A percentile compares a stretch with the other conserved stretches of the same genome.
Conservation (phyloP, 2,329 filamentous ascomycete species). For the Raffaelea albimanens region DNA sequence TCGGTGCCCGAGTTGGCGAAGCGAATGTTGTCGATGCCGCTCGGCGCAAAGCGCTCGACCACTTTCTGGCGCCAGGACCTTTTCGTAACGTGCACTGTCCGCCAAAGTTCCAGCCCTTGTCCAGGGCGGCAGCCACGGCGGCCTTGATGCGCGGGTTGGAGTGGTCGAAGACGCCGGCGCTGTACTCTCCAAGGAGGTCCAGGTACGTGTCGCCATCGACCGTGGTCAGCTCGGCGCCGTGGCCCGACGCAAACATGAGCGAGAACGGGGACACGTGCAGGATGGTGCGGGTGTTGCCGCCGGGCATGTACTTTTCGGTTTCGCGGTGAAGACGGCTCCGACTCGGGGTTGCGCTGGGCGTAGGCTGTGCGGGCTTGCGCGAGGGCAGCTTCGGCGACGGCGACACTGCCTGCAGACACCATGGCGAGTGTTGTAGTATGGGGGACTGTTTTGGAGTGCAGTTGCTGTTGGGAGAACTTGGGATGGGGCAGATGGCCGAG, state of each 20-base stretch:
- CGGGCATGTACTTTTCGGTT: too few relatives aligned
- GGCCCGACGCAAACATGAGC: constrained; percentile 19
- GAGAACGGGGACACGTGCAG: constrained; percentile 27
- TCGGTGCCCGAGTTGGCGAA: constrained; percentile 60
- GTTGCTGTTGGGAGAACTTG: too few relatives aligned
- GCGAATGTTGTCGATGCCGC: constrained; percentile 43
- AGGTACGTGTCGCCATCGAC: constrained; percentile 21
- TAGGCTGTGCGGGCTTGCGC: too few relatives aligned
- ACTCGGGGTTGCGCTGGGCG: too few relatives aligned
- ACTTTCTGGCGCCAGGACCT: too few relatives aligned
- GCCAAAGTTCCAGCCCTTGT: background rate
- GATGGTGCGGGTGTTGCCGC: constrained; percentile 33
- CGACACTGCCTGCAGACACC: too few relatives aligned
- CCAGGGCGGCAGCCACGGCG: constrained; percentile 3
- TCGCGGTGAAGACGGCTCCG: too few relatives aligned
- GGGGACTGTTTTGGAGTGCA: too few relatives aligned
- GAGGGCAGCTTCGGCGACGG: too few relatives aligned
- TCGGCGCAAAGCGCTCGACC: constrained; percentile 35
- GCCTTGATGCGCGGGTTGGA: constrained; percentile 1
- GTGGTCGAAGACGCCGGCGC: constrained; percentile 52
- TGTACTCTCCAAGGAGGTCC: constrained; percentile 33
- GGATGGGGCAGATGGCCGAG: too few relatives aligned
- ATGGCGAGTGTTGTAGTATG: too few relatives aligned
- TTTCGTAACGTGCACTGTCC: constrained; percentile 24
- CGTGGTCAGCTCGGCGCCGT: constrained; percentile 18